A percentile compares a stretch with the other conserved stretches of the same genome.
Conservation (phyloP, 805 yeast species). For the Starmera dryadoides region DNA sequence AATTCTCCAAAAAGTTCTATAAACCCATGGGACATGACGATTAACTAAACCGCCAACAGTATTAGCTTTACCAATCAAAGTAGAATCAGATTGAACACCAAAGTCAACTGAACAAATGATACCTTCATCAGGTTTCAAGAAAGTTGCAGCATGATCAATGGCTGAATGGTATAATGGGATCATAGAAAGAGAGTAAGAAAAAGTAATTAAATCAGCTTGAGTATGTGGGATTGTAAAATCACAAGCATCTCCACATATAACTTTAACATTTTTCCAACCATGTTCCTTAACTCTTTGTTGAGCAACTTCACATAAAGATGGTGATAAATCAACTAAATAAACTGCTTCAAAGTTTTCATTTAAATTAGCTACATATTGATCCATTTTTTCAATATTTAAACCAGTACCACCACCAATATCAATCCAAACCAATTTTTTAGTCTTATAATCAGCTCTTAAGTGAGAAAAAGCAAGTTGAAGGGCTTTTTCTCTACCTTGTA, state of each 20-base stretch:
- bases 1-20: conserved; percentile 75
- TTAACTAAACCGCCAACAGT: conserved; percentile 69
- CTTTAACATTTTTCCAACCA: conserved; percentile 54
- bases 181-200: conserved; percentile 79
- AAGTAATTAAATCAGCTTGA: conserved; percentile 66
- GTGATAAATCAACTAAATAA: conserved; percentile 69
- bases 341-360: conserved; percentile 49
- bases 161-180: conserved; percentile 79
- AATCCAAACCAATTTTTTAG: conserved; percentile 53
- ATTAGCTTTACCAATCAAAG: conserved; percentile 59
- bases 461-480: conserved; percentile 54
- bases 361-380: conserved; percentile 32
- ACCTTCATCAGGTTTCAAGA: conserved; percentile 48
- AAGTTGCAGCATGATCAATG: conserved; percentile 54
- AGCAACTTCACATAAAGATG: conserved; percentile 72
- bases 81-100: conserved; percentile 65
- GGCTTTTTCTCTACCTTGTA: conserved; percentile 67
- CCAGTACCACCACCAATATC: conserved; percentile 90
- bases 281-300: conserved; percentile 41
- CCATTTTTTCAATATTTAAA: conserved; percentile 72
- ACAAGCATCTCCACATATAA: conserved; percentile 70
- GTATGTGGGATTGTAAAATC: conserved; percentile 47
- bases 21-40: conserved; percentile 71
- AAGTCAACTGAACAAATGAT: conserved; percentile 69
- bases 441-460: conserved; percentile 25